Conservation (phyloP, 2,329 filamentous ascomycete species). For the Penicillium sp. region DNA sequence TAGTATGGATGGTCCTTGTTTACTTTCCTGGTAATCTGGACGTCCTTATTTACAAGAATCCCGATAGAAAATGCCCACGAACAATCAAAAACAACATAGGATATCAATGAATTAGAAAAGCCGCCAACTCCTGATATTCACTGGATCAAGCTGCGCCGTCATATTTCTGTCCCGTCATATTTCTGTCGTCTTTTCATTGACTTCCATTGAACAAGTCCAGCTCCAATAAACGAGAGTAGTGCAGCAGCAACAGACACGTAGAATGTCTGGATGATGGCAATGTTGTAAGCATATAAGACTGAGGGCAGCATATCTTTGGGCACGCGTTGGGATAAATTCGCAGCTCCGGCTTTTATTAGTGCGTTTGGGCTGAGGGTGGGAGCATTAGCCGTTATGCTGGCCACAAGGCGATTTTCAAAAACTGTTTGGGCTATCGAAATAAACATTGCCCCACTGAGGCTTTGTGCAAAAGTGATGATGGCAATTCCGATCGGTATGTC, state of each 20-base stretch:
- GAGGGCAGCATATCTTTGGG: slow-evolving; percentile 26
- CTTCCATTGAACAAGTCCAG: slow-evolving; percentile 42
- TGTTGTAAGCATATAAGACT: slow-evolving; percentile 41
- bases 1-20: neutral
- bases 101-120: neutral
- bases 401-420: slow-evolving; percentile 37
- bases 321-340: slow-evolving; percentile 34
- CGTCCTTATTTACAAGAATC: neutral
- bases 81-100: neutral
- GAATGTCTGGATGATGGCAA: slow-evolving; percentile 40
- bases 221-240: slow-evolving; percentile 33
- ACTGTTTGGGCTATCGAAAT: slow-evolving; percentile 41
- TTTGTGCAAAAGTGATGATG: slow-evolving; percentile 40
- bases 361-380: slow-evolving; percentile 28
- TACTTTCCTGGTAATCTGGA: neutral
- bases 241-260: slow-evolving; percentile 40
- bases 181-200: slow-evolving; percentile 32
- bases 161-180: slow-evolving; percentile 6
- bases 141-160: neutral
- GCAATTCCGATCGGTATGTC: slow-evolving; percentile 41
- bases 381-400: slow-evolving; percentile 25
- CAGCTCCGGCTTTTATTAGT: slow-evolving; percentile 39
- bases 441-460: slow-evolving; percentile 40
- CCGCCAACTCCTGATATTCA: neutral
- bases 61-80: neutral